phyloP scores from a whole-genome alignment of 2,329 filamentous ascomycete genomes.

The Exutisphaerella laricina region DNA sequence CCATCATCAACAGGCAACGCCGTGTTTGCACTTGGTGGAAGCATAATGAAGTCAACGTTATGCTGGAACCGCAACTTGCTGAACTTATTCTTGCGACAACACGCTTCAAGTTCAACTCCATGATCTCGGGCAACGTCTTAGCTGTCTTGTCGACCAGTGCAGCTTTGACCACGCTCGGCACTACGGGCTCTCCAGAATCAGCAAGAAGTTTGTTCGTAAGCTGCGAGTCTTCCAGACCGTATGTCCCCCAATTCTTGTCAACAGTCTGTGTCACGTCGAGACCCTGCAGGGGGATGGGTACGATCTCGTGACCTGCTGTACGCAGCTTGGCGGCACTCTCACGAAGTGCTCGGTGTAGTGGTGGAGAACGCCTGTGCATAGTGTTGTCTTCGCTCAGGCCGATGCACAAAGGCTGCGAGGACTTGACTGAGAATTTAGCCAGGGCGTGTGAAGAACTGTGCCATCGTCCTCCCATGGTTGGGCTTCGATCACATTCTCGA shows the following conservation, averaged over 20 bases:
- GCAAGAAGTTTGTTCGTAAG: background rate
- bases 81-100: background rate
- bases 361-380: slow-evolving; percentile 47
- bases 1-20: background rate
- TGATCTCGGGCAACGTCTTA: background rate
- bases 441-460: slow-evolving; percentile 15
- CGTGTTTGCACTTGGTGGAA: background rate
- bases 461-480: slow-evolving; percentile 16
- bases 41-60: background rate
- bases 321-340: background rate
- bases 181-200: background rate
- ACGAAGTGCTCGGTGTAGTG: slow-evolving; percentile 43
- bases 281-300: background rate
- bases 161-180: background rate
- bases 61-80: background rate
- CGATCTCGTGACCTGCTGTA: slow-evolving; percentile 2
- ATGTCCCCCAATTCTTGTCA: background rate
- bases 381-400: slow-evolving; percentile 47
- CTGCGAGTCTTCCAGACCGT: background rate
- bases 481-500: slow-evolving; percentile 15
- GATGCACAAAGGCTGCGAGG: slow-evolving; percentile 35
- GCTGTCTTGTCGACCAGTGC: background rate
- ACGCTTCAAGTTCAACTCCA: background rate
- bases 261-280: background rate
- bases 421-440: slow-evolving; percentile 17